A percentile compares a stretch with the other conserved stretches of the same genome.
These are phyloP conservation scores for Solanum tarapatanum DNA, from an alignment of 257 asterid genomes.

Conservation along the genomic window DNA sequence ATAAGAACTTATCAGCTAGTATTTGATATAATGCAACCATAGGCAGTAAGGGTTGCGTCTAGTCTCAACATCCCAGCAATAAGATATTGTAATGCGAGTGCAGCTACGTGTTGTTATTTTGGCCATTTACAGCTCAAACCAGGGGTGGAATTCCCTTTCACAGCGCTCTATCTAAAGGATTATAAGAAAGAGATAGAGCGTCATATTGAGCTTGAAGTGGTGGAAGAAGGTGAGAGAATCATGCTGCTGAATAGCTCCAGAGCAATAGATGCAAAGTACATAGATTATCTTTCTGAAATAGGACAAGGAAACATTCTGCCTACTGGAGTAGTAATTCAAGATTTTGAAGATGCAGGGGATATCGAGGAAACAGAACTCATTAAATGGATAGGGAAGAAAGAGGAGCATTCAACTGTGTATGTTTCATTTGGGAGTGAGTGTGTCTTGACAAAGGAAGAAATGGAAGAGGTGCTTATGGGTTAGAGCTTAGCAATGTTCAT, in stretches of 20 bases:
- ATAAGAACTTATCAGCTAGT: too few relatives aligned
- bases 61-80: constrained; percentile 10
- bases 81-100: not conserved
- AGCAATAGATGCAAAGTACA: not conserved
- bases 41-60: constrained; percentile 13
- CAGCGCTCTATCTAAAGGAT: constrained; percentile 10
- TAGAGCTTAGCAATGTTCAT: constrained; percentile 36
- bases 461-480: constrained; percentile 36
- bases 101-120: constrained; percentile 12
- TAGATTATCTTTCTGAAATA: constrained; percentile 6
- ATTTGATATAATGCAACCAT: constrained; percentile 6
- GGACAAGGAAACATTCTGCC: not conserved
- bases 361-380: constrained; percentile 9
- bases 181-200: not conserved
- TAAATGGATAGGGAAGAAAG: constrained; percentile 31
- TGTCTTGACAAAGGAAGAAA: constrained; percentile 29
- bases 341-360: not conserved
- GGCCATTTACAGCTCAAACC: not conserved
- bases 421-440: constrained; percentile 17
- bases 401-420: constrained; percentile 19
- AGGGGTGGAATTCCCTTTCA: constrained; percentile 18
- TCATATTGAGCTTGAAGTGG: not conserved
- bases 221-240: not conserved
- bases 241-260: constrained; percentile 12
- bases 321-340: not conserved